phyloP scores from a whole-genome alignment of 2,329 filamentous ascomycete species.

The Claviceps purpurea region DNA sequence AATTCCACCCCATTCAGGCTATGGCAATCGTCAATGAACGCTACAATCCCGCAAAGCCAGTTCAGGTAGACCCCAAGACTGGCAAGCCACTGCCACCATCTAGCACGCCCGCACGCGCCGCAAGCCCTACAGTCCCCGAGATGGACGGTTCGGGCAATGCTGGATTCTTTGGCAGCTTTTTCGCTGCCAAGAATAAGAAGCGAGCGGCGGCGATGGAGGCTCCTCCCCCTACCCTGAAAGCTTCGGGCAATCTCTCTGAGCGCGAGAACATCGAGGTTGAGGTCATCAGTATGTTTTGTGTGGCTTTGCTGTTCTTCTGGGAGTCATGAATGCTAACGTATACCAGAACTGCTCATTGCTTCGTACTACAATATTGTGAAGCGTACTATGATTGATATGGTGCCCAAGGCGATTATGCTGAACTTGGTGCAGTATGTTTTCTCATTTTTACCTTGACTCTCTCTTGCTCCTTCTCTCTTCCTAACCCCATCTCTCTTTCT shows the following conservation, averaged over 20 bases:
- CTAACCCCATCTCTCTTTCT: not conserved
- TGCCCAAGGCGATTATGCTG: conserved; percentile 98
- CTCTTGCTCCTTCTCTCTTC: too few species aligned
- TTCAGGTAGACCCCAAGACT: conserved; percentile 96
- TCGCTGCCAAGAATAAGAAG: conserved; percentile 99
- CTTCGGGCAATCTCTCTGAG: conserved; percentile 84
- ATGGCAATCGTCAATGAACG: conserved; percentile 98
- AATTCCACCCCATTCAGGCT: conserved; percentile 33
- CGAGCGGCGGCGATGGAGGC: conserved; percentile 99
- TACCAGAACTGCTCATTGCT: conserved; percentile 74
- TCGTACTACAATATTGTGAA: conserved; percentile 98
- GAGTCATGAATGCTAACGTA: not conserved
- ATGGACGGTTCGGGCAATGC: conserved; percentile 39
- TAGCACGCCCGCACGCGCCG: conserved; percentile 55
- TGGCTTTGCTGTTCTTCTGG: not conserved
- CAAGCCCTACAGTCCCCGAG: conserved; percentile 56
- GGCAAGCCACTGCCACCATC: conserved; percentile 73
- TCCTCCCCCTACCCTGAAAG: conserved; percentile 84
- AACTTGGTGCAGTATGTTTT: conserved; percentile 77
- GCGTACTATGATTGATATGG: conserved; percentile 99
- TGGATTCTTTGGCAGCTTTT: conserved; percentile 97
- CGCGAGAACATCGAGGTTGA: conserved; percentile 93
- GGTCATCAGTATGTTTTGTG: conserved; percentile 68
- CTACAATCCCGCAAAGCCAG: conserved; percentile 67
- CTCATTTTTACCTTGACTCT: too few species aligned